A percentile compares a stretch with the other conserved stretches of the same genome.
These are phyloP conservation scores for Populus euphratica DNA, from an alignment of 345 rosid species.

Conservation along the genomic window DNA sequence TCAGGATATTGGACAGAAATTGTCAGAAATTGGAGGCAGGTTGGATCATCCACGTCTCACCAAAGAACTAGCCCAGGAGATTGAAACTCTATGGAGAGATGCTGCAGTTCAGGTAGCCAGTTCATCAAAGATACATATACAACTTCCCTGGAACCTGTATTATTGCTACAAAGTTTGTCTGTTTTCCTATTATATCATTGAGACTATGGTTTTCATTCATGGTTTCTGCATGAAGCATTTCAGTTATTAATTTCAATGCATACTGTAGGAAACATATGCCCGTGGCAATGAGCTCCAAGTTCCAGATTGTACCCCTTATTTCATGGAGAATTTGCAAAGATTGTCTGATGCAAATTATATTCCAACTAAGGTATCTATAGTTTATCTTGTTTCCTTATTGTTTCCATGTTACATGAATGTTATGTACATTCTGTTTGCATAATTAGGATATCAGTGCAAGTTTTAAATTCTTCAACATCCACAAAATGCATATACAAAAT, in stretches of 20 bases:
- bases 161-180: background rate
- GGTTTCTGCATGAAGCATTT: background rate
- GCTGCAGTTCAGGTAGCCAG: conserved; percentile 78
- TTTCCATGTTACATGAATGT: background rate
- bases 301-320: conserved; percentile 87
- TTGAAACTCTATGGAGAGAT: conserved; percentile 88
- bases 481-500: background rate
- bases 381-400: background rate
- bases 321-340: conserved; percentile 89
- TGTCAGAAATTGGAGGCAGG: conserved; percentile 78
- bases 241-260: conserved; percentile 4
- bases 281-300: conserved; percentile 88
- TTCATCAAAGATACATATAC: conserved; percentile 6
- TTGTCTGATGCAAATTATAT: conserved; percentile 69
- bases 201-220: background rate
- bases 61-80: conserved; percentile 67
- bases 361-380: conserved; percentile 77
- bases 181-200: background rate
- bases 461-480: background rate
- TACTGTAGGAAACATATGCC: conserved; percentile 71
- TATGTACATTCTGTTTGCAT: background rate
- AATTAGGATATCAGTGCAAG: background rate
- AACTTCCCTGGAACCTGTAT: background rate
- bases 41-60: conserved; percentile 72
- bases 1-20: conserved; percentile 73